Percentiles rank a stretch among this genome's conserved stretches.
Evolutionary conservation across 2,329 filamentous ascomycete genomes (phyloP).

Genomic region (Hymenoscyphus fraxineus): DNA sequence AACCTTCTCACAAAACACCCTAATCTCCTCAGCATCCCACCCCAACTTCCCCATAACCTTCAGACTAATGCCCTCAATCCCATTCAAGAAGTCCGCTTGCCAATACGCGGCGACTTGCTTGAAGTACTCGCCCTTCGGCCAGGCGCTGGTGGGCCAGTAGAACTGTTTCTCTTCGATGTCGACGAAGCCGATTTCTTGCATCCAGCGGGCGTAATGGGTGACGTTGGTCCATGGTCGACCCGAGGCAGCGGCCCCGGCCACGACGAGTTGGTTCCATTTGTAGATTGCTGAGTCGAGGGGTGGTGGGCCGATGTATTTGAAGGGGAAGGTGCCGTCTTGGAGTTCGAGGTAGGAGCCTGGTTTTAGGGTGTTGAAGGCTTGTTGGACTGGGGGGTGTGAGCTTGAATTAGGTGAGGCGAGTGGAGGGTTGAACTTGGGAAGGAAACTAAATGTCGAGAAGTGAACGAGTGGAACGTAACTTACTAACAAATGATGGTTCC

Average conservation of each 20-base stretch:
- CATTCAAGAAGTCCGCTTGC: constrained; percentile 21
- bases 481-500: constrained; percentile 17
- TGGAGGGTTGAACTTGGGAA: neutral
- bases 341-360: constrained; percentile 34
- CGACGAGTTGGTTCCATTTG: constrained; percentile 3
- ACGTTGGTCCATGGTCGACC: neutral
- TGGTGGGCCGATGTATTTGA: neutral
- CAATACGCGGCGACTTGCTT: constrained; percentile 28
- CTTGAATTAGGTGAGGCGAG: too few species aligned
- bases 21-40: constrained; percentile 33
- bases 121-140: constrained; percentile 41
- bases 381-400: neutral
- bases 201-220: constrained; percentile 16
- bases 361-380: constrained; percentile 30
- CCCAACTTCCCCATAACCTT: constrained; percentile 28
- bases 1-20: constrained; percentile 32
- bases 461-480: neutral
- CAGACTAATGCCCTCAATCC: constrained; percentile 24
- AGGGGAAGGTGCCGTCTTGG: constrained; percentile 24
- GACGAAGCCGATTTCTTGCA: constrained; percentile 47
- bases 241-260: neutral
- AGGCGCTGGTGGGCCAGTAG: constrained; percentile 51
- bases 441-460: neutral
- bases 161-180: constrained; percentile 49
- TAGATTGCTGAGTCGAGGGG: neutral